Base-by-base conservation (phyloP, 192 early-diverging fungal species). In the Umbelopsis vinacea region DNA sequence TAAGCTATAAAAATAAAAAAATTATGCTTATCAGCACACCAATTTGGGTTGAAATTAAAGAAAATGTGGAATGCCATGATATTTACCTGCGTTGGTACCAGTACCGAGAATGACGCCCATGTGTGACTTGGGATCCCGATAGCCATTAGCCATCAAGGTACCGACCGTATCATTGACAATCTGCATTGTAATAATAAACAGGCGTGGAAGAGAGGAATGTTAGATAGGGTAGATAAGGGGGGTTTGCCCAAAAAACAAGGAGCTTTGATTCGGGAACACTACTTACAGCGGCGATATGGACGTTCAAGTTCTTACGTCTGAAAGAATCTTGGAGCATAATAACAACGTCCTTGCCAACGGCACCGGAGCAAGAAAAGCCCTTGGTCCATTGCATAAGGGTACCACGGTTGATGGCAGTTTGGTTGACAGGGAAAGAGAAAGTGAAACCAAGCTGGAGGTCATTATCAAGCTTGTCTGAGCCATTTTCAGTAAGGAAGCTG, bases 101-200 rank as follows among this genome's bases (percentile, higher is more conserved):
- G 96, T 98, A 53, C 96, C 96, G 47, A 96, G 88, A 82, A 98
- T 98, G 26, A 95, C 92, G 55, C 94, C 95, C 74, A 94, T 87
- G 71, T 85, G 82, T 50, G 93, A 94, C 60, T 90, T 84, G 17
- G 94, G 93, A 72, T 92, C 82, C 66, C 82, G 76, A 83, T 96
- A 97, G 17, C 91, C 92, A 52, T 93, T 89, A 15, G 93, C 90
- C 79, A 96, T 85, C 67, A 98, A 85, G 0, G 96, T 95, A 47
- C 96, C 96, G 8, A 96, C 96, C 0, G 96, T 98, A 83, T 98
- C 96, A 85, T 98, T 98, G 66, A 98, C 92, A n/a, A 98, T 84
- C 72, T 79, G 67, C 14, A 50, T 1, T 48, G 23, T 43, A 67
- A 40, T 9, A 19, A 33, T 24, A 48, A 15, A 26, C 17, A 24